Evolutionary conservation across 2,329 filamentous ascomycete species (phyloP).

Genomic region (Blumeriella jaapii): DNA sequence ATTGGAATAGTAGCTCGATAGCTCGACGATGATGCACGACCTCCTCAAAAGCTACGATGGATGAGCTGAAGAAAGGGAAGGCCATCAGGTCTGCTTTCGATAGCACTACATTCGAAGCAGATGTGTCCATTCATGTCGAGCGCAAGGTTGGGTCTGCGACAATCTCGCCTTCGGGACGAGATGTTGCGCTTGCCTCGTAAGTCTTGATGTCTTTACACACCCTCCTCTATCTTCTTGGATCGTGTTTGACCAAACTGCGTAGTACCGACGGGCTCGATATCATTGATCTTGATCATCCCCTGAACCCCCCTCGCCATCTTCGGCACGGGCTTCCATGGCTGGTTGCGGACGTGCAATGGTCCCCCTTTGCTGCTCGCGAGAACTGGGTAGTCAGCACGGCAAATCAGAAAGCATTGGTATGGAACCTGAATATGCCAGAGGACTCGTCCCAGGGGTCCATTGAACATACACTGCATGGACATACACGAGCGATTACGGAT

Average conservation of each 20-base stretch:
- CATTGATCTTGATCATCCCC: slow-evolving; percentile 83
- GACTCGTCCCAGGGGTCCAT: slow-evolving; percentile 61
- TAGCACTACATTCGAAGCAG: slow-evolving; percentile 76
- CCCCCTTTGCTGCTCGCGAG: slow-evolving; percentile 76
- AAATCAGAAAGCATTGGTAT: slow-evolving; percentile 87
- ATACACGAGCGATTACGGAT: slow-evolving; percentile 82
- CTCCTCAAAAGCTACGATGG: slow-evolving; percentile 18
- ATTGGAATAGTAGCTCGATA: slow-evolving; percentile 2
- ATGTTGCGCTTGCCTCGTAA: slow-evolving; percentile 76
- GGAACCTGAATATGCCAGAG: slow-evolving; percentile 68
- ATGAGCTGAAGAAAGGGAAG: slow-evolving; percentile 41
- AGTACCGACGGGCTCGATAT: slow-evolving; percentile 74
- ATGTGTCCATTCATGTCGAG: slow-evolving; percentile 75
- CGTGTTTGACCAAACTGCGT: slow-evolving; percentile 1
- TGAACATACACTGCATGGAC: slow-evolving; percentile 78
- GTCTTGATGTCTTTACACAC: too few species aligned
- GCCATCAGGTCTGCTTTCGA: slow-evolving; percentile 61
- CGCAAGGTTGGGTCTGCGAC: slow-evolving; percentile 69
- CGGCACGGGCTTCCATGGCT: slow-evolving; percentile 87
- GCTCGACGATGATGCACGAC: slow-evolving; percentile 15
- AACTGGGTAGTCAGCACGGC: slow-evolving; percentile 93
- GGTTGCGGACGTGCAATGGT: slow-evolving; percentile 94
- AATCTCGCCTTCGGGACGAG: slow-evolving; percentile 82
- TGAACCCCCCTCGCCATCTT: slow-evolving; percentile 74
- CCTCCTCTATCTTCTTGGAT: not conserved